Base-by-base conservation (phyloP, 2,329 filamentous ascomycete genomes). In the Lachnellula cervina region DNA sequence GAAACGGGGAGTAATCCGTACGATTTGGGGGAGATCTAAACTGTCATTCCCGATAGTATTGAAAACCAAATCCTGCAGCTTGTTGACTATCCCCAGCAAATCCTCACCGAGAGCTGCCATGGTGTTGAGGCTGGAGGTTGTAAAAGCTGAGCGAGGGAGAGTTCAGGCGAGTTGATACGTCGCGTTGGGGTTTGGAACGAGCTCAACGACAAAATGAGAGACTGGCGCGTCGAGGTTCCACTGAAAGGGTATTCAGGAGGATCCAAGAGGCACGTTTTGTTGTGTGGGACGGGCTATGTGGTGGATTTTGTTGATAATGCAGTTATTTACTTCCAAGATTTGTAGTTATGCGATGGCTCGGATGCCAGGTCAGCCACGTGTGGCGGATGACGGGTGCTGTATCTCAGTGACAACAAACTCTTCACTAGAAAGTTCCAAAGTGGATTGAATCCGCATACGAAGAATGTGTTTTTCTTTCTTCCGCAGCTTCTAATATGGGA, bases 21-120 rank as follows among this genome's bases (percentile, higher is more conserved):
- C 94, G 81, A 99, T 99, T 77, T 99, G 94, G 57, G 94, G 94
- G 56, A 99, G 79, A 75, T 99, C 94, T 59, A 99, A 82, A 52
- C 93, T 97, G 74, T 99, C 94, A 78, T 92, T 97, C 75, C 94
- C 94, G 74, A 99, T 99, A 65, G 94, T 99, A 77, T 99, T 99
- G 80, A 99, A 99, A 70, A 99, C 94, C 70, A 99, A 77, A 75
- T 97, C 94, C 76, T 99, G 94, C 69, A 99, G 81, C 80, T 96
- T 96, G 80, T 99, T 99, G 77, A 99, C 94, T 63, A 91, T 95
- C 66, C 84, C 85, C 72, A 99, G 84, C 75, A 99, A 80, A 76
- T 99, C 92, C 75, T 99, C 94, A 71, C 94, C 93, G 68, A 99
- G 86, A 69, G 93, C 86, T 71, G 94, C 89, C 94, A 97, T 99